Evolutionary conservation across 768 basidiomycete species (phyloP).

Genomic region (Pleurotus tuber-regium): DNA sequence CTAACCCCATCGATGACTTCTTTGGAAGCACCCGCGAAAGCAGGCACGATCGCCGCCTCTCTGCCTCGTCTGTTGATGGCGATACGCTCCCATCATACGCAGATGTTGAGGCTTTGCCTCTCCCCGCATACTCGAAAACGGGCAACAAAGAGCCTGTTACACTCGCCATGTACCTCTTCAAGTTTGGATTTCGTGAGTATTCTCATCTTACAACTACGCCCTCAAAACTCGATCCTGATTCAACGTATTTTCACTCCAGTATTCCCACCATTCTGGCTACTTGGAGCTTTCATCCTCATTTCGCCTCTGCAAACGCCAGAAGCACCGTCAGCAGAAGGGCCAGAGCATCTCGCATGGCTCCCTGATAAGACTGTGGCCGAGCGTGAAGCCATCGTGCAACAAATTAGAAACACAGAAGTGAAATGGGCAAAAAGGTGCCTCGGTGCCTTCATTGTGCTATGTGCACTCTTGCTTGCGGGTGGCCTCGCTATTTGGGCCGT

Average conservation of each 20-base stretch:
- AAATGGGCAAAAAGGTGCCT: slow-evolving; percentile 61
- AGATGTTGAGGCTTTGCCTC: slow-evolving; percentile 6
- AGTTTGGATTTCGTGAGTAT: slow-evolving; percentile 46
- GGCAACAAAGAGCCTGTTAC: slow-evolving; percentile 35
- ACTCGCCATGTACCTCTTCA: slow-evolving; percentile 45
- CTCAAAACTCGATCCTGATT: background rate
- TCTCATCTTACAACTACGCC: background rate
- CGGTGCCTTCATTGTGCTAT: slow-evolving; percentile 47
- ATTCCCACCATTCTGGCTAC: slow-evolving; percentile 48
- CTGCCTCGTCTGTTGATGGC: background rate
- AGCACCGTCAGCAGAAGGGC: background rate
- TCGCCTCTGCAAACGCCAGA: slow-evolving; percentile 37
- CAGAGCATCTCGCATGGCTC: slow-evolving; percentile 37
- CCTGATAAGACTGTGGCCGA: slow-evolving; percentile 54
- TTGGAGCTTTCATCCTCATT: slow-evolving; percentile 36
- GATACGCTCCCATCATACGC: slow-evolving; percentile 10
- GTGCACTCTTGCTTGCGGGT: slow-evolving; percentile 31
- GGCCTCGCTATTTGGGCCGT: slow-evolving; percentile 28
- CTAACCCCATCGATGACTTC: slow-evolving; percentile 2
- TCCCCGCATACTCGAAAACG: slow-evolving; percentile 1
- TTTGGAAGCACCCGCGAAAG: slow-evolving; percentile 2
- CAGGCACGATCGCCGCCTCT: slow-evolving; percentile 8
- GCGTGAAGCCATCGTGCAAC: slow-evolving; percentile 39
- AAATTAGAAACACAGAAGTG: slow-evolving; percentile 45
- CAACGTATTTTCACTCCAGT: slow-evolving; percentile 23